Conservation (phyloP, 1,284 basidiomycete genomes). For the Puccinia horiana region DNA sequence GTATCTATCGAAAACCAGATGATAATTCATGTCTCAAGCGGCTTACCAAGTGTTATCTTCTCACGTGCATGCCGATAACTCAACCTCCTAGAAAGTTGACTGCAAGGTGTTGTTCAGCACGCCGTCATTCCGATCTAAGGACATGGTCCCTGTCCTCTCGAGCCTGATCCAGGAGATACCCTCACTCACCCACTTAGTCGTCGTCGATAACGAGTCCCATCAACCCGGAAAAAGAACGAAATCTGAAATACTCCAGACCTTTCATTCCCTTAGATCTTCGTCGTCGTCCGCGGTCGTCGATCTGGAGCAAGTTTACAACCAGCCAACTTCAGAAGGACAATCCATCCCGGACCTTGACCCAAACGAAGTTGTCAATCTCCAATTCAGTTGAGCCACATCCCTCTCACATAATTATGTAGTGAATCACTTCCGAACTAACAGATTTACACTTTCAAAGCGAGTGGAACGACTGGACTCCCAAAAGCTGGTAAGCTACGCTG, state of each 20-base stretch:
- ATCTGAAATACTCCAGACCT: neutral
- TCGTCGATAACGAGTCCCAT: constrained; percentile 25
- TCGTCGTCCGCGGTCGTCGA: neutral
- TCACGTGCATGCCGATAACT: too few relatives aligned
- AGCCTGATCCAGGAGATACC: constrained; percentile 12
- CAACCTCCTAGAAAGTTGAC: constrained; percentile 33
- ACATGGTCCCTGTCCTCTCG: constrained; percentile 5
- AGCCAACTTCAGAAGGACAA: neutral
- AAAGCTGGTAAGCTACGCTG: constrained; percentile 17
- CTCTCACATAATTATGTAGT: neutral
- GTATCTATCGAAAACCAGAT: neutral
- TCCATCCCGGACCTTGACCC: neutral
- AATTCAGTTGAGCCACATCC: constrained; percentile 37
- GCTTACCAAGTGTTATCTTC: too few relatives aligned
- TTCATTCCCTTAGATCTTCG: neutral
- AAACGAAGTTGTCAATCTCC: constrained; percentile 30
- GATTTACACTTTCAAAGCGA: neutral
- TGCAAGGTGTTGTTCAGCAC: constrained; percentile 34
- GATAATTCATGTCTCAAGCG: neutral
- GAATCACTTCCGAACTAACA: neutral
- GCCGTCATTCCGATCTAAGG: constrained; percentile 24
- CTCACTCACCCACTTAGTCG: neutral
- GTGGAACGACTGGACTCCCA: constrained; percentile 23
- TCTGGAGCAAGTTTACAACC: constrained; percentile 11
- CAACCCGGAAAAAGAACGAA: neutral